These are phyloP conservation scores for Postia placenta DNA, from an alignment of 768 basidiomycete species.

Conservation along the genomic window DNA sequence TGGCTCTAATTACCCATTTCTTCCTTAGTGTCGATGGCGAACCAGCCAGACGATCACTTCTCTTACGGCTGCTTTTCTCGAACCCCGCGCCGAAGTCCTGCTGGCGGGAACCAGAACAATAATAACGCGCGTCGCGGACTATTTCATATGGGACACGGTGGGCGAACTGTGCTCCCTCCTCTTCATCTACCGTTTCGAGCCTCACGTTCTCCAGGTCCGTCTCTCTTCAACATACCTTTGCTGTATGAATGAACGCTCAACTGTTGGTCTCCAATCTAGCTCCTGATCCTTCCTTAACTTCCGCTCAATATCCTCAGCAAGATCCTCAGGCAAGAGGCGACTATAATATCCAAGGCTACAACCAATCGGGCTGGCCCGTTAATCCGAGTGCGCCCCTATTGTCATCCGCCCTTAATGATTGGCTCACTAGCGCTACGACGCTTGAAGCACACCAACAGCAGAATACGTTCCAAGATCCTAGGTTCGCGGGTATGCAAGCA, in stretches of 20 bases:
- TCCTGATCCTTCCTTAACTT: conserved; percentile 42
- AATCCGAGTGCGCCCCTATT: conserved; percentile 19
- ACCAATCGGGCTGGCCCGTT: conserved; percentile 21
- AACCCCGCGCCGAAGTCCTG: conserved; percentile 51
- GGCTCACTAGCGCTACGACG: no score
- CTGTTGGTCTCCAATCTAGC: conserved; percentile 60
- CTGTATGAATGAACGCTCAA: conserved; percentile 26
- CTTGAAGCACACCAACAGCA: no score
- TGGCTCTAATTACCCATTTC: conserved; percentile 27
- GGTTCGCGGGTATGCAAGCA: conserved; percentile 37
- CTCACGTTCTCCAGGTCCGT: conserved; percentile 89
- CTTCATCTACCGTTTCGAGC: conserved; percentile 79
- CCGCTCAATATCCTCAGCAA: conserved; percentile 57
- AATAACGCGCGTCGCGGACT: conserved; percentile 46
- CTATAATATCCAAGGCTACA: conserved; percentile 33
- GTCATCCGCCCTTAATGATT: not conserved
- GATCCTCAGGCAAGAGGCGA: conserved; percentile 58
- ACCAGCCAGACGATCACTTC: conserved; percentile 62
- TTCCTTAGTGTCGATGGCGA: conserved; percentile 55
- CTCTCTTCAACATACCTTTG: conserved; percentile 28
- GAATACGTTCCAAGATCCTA: conserved; percentile 36
- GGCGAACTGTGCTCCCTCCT: conserved; percentile 85
- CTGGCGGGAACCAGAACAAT: conserved; percentile 37
- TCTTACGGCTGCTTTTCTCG: conserved; percentile 57
- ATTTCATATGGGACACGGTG: conserved; percentile 79